A percentile compares a stretch with the other conserved stretches of the same genome.
Conservation (phyloP, 1,139 yeast genomes). For the Kodamaea anthophila region DNA sequence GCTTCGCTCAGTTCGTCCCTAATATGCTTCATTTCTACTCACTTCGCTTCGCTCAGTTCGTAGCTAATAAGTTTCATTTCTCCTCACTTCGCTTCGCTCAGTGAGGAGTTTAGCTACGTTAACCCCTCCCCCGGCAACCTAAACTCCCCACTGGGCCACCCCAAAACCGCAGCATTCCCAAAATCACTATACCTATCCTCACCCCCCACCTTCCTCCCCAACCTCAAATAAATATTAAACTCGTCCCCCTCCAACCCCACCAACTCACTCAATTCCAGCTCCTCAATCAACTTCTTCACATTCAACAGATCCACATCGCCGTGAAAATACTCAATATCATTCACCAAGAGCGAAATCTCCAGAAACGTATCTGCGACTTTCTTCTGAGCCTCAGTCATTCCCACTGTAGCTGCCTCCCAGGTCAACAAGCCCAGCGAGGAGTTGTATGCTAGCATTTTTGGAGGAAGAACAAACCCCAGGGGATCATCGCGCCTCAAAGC, state of each 20-base stretch:
- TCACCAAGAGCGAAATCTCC: constrained; percentile 60
- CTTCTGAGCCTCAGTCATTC: constrained; percentile 5
- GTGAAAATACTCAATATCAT: constrained; percentile 72
- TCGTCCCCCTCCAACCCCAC: constrained; percentile 21
- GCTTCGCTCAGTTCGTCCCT: no score
- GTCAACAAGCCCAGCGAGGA: constrained; percentile 24
- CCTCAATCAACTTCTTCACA: constrained; percentile 30
- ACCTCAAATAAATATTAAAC: constrained; percentile 44
- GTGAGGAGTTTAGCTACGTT: constrained; percentile 10
- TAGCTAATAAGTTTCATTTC: no score
- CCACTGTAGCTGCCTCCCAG: constrained; percentile 22
- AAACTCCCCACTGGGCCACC: constrained; percentile 55
- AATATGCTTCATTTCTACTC: no score
- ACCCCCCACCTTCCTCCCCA: constrained; percentile 47
- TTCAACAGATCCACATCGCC: constrained; percentile 44
- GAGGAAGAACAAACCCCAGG: constrained; percentile 54
- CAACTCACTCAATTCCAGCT: constrained; percentile 19
- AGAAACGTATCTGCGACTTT: constrained; percentile 16
- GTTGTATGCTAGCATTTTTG: constrained; percentile 38
- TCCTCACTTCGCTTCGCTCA: no score
- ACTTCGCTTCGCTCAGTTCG: no score
- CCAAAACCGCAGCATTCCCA: constrained; percentile 49
- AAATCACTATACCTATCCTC: constrained; percentile 42
- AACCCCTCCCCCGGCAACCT: constrained; percentile 20
- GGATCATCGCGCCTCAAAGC: constrained; percentile 75